These are phyloP conservation scores for Malus fusca DNA, from an alignment of 306 rosid species.

Conservation along the genomic window DNA sequence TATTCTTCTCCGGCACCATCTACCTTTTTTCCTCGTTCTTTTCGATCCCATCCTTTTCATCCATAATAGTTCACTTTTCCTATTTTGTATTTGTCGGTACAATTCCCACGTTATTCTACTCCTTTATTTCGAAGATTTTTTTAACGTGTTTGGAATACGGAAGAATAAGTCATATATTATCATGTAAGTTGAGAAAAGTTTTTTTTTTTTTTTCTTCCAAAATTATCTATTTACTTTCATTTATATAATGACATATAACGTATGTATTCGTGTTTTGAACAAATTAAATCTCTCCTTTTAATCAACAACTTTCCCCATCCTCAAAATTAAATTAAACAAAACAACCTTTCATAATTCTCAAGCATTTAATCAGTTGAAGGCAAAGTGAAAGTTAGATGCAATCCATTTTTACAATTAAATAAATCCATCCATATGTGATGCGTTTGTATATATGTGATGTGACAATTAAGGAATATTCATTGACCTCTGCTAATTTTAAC, in stretches of 20 bases:
- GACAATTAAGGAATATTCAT: background rate
- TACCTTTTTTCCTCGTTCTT: too few species aligned
- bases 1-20: too few species aligned
- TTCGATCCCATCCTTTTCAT: too few species aligned
- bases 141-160: too few species aligned
- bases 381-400: background rate
- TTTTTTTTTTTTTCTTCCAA: too few species aligned
- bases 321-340: background rate
- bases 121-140: too few species aligned
- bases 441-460: background rate
- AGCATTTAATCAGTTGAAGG: background rate
- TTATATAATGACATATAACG: too few species aligned
- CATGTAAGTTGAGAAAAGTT: accelerated
- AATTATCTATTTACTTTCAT: too few species aligned
- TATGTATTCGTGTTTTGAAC: too few species aligned
- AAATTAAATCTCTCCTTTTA: too few species aligned
- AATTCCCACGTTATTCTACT: background rate
- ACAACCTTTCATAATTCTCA: background rate
- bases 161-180: too few species aligned
- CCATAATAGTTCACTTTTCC: background rate
- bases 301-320: background rate
- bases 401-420: background rate
- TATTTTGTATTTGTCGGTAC: background rate
- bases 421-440: background rate
- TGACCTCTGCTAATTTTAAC: background rate